Conservation (phyloP, 345 rosid genomes). For the Theobroma cacao region DNA sequence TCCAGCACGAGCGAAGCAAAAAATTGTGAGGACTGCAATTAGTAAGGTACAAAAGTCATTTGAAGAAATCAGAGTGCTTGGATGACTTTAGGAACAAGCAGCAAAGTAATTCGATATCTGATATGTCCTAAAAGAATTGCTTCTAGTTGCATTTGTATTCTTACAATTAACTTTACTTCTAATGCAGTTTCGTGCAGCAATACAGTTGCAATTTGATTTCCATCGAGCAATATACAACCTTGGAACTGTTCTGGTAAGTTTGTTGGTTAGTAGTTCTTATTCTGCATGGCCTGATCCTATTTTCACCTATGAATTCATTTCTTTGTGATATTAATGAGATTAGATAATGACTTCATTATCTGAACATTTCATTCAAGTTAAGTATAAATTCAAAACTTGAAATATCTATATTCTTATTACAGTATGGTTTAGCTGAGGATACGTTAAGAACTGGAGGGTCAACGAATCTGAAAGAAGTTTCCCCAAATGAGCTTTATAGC, state of each 20-base stretch:
- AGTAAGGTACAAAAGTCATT: conserved; percentile 70
- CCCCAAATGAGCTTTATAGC: conserved; percentile 89
- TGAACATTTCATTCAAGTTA: neutral
- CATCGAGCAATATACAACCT: conserved; percentile 98
- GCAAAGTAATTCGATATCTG: conserved; percentile 28
- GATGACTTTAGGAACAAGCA: conserved; percentile 25
- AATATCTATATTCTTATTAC: neutral
- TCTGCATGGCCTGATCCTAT: neutral
- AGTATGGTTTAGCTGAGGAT: conserved; percentile 70
- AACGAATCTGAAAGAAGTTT: conserved; percentile 58
- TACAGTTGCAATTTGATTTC: conserved; percentile 91
- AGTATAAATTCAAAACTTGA: neutral
- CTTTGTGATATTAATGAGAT: neutral
- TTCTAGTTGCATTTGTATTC: conserved; percentile 11
- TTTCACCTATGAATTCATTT: neutral
- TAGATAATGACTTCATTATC: neutral
- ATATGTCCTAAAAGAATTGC: conserved; percentile 12
- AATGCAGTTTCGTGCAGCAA: conserved; percentile 92
- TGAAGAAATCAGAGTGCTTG: conserved; percentile 27
- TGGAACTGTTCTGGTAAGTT: conserved; percentile 93
- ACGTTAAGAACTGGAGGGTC: conserved; percentile 80
- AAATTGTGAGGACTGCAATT: conserved; percentile 86
- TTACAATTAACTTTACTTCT: conserved; percentile 11
- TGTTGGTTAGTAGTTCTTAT: conserved; percentile 13
- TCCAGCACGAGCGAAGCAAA: conserved; percentile 89